Conservation (phyloP, 208 protist genomes). For the Trypanosoma congolense region DNA sequence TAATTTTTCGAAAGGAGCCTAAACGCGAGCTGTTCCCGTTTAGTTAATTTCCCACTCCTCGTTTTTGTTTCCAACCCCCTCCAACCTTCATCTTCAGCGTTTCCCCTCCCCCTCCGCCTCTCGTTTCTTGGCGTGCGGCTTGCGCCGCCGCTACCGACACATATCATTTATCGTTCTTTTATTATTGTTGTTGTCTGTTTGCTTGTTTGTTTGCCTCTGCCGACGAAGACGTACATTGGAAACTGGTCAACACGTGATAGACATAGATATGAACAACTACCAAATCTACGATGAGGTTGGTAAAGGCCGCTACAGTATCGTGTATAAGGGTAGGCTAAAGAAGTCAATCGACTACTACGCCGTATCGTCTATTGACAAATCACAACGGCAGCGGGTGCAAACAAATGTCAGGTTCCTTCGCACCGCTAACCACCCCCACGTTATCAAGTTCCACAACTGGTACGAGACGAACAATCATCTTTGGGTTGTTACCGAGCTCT, state of each 20-base stretch:
- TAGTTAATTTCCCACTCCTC: not conserved
- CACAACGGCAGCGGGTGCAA: slow-evolving; percentile 72
- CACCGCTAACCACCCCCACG: slow-evolving; percentile 66
- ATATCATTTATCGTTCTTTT: too few relatives aligned
- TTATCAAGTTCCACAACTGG: slow-evolving; percentile 93
- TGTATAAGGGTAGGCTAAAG: slow-evolving; percentile 92
- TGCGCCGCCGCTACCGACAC: too few relatives aligned
- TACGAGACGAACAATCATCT: slow-evolving; percentile 95
- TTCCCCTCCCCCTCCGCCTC: not conserved
- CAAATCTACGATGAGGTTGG: slow-evolving; percentile 93
- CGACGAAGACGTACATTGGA: too few relatives aligned
- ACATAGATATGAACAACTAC: slow-evolving; percentile 92
- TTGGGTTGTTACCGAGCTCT: slow-evolving; percentile 95
- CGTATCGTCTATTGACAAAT: slow-evolving; percentile 93
- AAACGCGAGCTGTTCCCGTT: not conserved
- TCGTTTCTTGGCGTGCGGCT: not conserved
- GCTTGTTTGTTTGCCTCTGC: too few relatives aligned
- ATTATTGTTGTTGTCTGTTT: too few relatives aligned
- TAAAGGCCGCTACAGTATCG: slow-evolving; percentile 70
- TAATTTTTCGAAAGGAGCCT: not conserved
- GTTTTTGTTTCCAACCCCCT: not conserved
- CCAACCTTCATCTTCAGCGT: not conserved
- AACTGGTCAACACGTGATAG: too few relatives aligned
- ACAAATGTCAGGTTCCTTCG: slow-evolving; percentile 85
- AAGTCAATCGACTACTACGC: slow-evolving; percentile 92